phyloP scores from a whole-genome alignment of 129 eudicot species.

The Arctium minus region DNA sequence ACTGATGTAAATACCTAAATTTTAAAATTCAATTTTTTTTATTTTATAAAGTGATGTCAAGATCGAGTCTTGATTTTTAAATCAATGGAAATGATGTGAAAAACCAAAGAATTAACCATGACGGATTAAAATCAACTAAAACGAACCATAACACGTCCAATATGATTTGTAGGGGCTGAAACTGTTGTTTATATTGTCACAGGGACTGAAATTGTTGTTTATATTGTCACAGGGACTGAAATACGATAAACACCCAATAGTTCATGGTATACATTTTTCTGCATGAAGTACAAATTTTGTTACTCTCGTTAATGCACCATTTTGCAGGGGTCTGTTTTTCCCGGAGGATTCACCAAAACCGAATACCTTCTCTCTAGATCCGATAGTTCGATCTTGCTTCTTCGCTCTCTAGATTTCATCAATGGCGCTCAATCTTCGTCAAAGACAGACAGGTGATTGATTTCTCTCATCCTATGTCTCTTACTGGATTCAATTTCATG shows the following conservation, averaged over 20 bases:
- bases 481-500: slow-evolving; percentile 9
- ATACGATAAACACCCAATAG: neutral
- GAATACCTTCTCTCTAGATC: neutral
- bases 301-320: neutral
- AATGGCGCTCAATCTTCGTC: slow-evolving; percentile 95
- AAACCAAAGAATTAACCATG: too few species aligned
- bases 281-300: neutral
- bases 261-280: neutral
- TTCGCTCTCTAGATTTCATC: slow-evolving; percentile 9
- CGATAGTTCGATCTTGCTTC: slow-evolving; percentile 5
- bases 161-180: neutral
- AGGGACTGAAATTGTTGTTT: neutral
- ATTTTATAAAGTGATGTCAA: too few species aligned
- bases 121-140: too few species aligned
- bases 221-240: neutral
- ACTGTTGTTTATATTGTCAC: neutral
- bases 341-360: neutral
- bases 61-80: too few species aligned
- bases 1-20: too few species aligned
- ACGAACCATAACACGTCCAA: too few species aligned
- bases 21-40: too few species aligned
- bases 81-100: too few species aligned
- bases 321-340: neutral
- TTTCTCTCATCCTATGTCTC: slow-evolving; percentile 8
- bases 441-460: slow-evolving; percentile 74